Evolutionary conservation across 1,284 basidiomycete species (phyloP).

Genomic region (Sphagnurus paluster): DNA sequence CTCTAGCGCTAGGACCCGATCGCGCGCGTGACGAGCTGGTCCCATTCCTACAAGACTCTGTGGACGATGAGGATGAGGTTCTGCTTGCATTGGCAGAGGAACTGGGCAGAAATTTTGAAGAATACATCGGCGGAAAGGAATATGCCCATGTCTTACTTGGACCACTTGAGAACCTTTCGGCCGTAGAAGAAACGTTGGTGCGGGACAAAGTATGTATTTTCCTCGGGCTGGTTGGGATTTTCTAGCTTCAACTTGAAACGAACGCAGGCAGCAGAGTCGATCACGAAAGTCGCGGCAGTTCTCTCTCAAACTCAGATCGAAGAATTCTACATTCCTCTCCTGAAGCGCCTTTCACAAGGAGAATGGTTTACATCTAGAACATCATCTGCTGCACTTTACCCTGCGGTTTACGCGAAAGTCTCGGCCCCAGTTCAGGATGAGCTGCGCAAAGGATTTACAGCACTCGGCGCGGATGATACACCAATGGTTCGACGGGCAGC

Average conservation of each 20-base stretch:
- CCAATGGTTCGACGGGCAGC: slow-evolving; percentile 99
- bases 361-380: slow-evolving; percentile 99
- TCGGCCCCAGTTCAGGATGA: slow-evolving; percentile 82
- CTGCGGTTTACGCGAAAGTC: slow-evolving; percentile 88
- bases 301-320: slow-evolving; percentile 85
- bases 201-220: slow-evolving; percentile 83
- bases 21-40: slow-evolving; percentile 95
- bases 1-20: slow-evolving; percentile 94
- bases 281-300: slow-evolving; percentile 86
- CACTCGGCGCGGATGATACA: slow-evolving; percentile 91
- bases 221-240: not conserved
- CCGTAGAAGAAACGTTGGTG: slow-evolving; percentile 97
- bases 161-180: slow-evolving; percentile 93
- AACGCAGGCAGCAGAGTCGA: slow-evolving; percentile 97
- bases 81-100: slow-evolving; percentile 96
- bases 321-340: slow-evolving; percentile 88
- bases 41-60: slow-evolving; percentile 95
- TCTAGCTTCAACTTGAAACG: slow-evolving; percentile 6
- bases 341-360: slow-evolving; percentile 88
- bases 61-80: slow-evolving; percentile 99
- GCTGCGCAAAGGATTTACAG: slow-evolving; percentile 83
- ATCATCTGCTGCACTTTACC: slow-evolving; percentile 93
- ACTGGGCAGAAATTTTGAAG: slow-evolving; percentile 87
- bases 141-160: slow-evolving; percentile 90
- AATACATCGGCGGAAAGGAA: slow-evolving; percentile 92